Evolutionary conservation across 257 asterid species (phyloP), one percentile per base, ranked within the genome.

Genomic region (Rauvolfia tetraphylla): DNA sequence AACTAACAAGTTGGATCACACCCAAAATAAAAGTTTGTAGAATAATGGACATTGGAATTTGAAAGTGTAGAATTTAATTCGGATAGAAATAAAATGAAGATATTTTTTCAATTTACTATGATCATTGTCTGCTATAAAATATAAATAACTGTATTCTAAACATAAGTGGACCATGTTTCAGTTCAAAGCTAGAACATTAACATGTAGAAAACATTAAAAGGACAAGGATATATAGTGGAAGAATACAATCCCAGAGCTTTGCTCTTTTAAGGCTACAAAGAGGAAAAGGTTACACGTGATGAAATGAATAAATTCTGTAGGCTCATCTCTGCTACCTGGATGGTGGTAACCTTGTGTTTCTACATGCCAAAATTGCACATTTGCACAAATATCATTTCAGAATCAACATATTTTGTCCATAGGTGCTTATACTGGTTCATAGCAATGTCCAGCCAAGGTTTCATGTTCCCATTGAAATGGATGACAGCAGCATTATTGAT

Each of bases 381-480:
- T 85, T 92, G 99, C 89, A 95, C 88, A 75, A 86, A 95, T 77
- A 91, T 94, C 98, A 95, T 90, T 72, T 95, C 98, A 53, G 87
- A 88, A 78, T 95, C 98, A 44, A 95, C 90, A 78, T 95, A 92
- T 83, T 92, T 95, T 17, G 95, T 95, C 99, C 99, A 95, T 34
- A 95, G 92, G 75, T 88, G 87, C 89, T 95, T 95, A 86, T 91
- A 95, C 42, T 84, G 90, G 81, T 95, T 95, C 98, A 92, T 87
- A 76, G 92, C 99, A 71, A 95, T 95, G 83, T 95, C 99, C 81
- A 95, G 91, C 99, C 99, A 95, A 36, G 99, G 99, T 82, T 95
- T 95, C 98, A 95, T 95, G 82, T 92, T 96, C 72, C 99, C 99
- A 58, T 91, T 92, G 86, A 89, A 95, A 81, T 95, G 99, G 78